Evolutionary conservation across 2,329 filamentous ascomycete species (phyloP).

Genomic region (Cercospora nicotianae): DNA sequence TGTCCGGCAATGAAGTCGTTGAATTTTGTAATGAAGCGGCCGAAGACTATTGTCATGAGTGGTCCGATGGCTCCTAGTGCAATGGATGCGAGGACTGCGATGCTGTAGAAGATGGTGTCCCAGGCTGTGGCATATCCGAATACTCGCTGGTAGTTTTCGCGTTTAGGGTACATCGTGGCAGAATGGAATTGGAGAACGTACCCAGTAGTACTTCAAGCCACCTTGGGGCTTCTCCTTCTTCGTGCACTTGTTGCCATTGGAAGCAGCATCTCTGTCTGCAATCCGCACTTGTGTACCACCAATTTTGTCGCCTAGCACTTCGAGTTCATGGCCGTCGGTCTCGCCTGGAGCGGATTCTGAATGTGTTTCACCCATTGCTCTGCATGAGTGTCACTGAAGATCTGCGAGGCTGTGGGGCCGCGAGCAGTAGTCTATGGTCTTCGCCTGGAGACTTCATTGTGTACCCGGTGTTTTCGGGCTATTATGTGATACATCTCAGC

Average conservation of each 20-base stretch:
- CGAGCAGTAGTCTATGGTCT: not conserved
- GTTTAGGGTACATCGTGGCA: not conserved
- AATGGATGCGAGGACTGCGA: not conserved
- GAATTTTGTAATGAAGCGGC: not conserved
- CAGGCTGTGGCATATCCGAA: not conserved
- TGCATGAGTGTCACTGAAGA: not conserved
- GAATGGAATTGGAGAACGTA: not conserved
- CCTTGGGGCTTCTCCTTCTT: not conserved
- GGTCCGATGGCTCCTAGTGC: not conserved
- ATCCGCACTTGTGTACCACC: not conserved
- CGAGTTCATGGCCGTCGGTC: not conserved
- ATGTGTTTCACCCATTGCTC: not conserved
- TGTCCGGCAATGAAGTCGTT: not conserved
- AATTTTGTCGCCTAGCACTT: not conserved
- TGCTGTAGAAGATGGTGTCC: not conserved
- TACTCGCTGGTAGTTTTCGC: not conserved
- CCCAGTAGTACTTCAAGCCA: not conserved
- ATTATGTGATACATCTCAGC: not conserved
- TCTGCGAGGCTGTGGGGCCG: not conserved
- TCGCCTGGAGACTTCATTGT: not conserved
- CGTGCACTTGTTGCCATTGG: not conserved
- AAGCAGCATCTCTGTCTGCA: not conserved
- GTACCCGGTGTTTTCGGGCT: not conserved
- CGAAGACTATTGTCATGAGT: not conserved
- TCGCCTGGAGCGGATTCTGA: not conserved